Evolutionary conservation across 1,284 basidiomycete genomes (phyloP).

Genomic region (Melampsora larici-populina): DNA sequence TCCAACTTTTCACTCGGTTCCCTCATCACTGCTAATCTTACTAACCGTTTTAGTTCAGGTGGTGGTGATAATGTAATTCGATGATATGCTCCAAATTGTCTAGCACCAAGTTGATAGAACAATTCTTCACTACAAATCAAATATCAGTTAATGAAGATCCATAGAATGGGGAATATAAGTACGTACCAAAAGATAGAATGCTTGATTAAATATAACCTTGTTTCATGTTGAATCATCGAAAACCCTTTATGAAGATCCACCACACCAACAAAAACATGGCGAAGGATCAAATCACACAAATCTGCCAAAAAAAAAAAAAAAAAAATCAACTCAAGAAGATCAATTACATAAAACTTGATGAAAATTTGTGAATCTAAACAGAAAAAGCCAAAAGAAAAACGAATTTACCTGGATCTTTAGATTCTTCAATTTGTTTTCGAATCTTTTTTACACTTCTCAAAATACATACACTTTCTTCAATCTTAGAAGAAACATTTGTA

Average conservation of each 20-base stretch:
- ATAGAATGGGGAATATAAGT: constrained; percentile 37
- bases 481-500: constrained; percentile 53
- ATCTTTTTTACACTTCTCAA: constrained; percentile 74
- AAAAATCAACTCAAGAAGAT: background rate
- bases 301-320: constrained; percentile 7
- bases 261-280: constrained; percentile 89
- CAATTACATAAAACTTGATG: background rate
- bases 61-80: constrained; percentile 77
- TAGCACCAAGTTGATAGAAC: constrained; percentile 87
- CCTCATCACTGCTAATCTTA: constrained; percentile 73
- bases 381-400: background rate
- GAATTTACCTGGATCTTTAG: constrained; percentile 66
- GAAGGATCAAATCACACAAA: constrained; percentile 63
- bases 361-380: constrained; percentile 42
- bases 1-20: constrained; percentile 58
- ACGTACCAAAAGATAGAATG: constrained; percentile 75
- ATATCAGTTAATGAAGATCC: background rate
- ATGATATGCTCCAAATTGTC: constrained; percentile 82
- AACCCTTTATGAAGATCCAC: constrained; percentile 72
- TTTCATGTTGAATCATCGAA: constrained; percentile 81
- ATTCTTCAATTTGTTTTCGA: constrained; percentile 63
- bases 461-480: constrained; percentile 73
- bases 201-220: constrained; percentile 82
- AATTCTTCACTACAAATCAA: constrained; percentile 70
- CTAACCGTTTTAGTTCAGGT: constrained; percentile 67